Base-by-base conservation (phyloP, 495 filamentous ascomycete species). In the Hypomontagnella monticulosa region DNA sequence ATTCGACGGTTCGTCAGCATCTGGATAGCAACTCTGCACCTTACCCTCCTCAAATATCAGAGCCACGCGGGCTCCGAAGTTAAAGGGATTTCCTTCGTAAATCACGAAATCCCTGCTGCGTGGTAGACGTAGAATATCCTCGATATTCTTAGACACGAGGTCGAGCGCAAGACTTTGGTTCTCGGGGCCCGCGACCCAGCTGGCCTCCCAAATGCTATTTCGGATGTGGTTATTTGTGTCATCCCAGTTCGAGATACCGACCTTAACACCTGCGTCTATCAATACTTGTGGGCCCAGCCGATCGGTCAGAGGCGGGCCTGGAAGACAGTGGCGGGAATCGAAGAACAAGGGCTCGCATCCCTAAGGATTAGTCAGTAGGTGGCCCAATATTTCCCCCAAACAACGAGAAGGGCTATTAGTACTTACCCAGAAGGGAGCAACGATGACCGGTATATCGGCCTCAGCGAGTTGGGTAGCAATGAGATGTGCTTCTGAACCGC, bases 391-490 rank as follows among this genome's bases (percentile, higher is more conserved):
- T 27, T 27, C 23, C 3, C 23, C 23, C 6, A 27, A 27, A 27
- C 6, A 6, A 2, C 6, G 23, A 6, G 23, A 27, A 27, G 23
- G 2, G 23, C 23, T 27, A 6, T 6, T 27, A 6, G 23, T 27
- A 27, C 23, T 27, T 27, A 27, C 23, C 63, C 63, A 66, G n/a
- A 66, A 66, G 0, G 63, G 63, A 1, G 63, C 55, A 20, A 60
- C 55, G n/a, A 83, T 80, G 4, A 83, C 71, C 0, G 78, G 71
- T 20, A 83, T 75, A 7, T 64, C 49, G 4, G 78, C 73, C 6
- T 66, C 67, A 11, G 78, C 78, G 1, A 83, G 67, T 20, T 79
- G 75, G 3, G 74, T 58, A 48, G 77, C 80, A 37, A 81, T 63
- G 63, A 66, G 56, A 69, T 66, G 48, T 50, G 50, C 48, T 20